Evolutionary conservation across 257 asterid species (phyloP).

Genomic region (Petrea volubilis): DNA sequence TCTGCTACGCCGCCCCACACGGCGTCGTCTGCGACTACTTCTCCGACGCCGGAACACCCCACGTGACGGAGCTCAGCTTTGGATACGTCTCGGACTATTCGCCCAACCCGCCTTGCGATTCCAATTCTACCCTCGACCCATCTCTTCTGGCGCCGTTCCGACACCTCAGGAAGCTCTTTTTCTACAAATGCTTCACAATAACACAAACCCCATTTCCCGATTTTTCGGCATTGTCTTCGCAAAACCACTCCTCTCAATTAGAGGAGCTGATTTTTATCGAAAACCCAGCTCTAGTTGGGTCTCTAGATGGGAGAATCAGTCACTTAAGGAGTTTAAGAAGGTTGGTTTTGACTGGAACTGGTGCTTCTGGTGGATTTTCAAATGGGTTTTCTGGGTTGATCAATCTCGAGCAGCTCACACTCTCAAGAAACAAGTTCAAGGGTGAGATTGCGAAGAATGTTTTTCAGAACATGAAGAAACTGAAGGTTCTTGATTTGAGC

Average conservation of each 20-base stretch:
- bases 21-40: constrained; percentile 82
- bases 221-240: constrained; percentile 36
- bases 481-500: constrained; percentile 74
- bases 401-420: constrained; percentile 67
- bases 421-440: constrained; percentile 54
- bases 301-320: constrained; percentile 41
- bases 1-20: constrained; percentile 86
- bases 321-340: constrained; percentile 39
- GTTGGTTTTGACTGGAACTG: constrained; percentile 60
- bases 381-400: constrained; percentile 34
- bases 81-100: constrained; percentile 85
- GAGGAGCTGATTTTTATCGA: constrained; percentile 69
- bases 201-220: constrained; percentile 43
- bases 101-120: constrained; percentile 72
- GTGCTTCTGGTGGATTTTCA: constrained; percentile 48
- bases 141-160: constrained; percentile 47
- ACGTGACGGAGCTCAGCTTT: constrained; percentile 68
- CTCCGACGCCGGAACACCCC: constrained; percentile 38
- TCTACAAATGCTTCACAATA: constrained; percentile 71
- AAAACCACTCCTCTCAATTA: constrained; percentile 21
- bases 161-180: constrained; percentile 58
- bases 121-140: constrained; percentile 48
- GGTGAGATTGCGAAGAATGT: constrained; percentile 38
- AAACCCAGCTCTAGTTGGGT: constrained; percentile 59
- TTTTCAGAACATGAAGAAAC: constrained; percentile 44